These are phyloP conservation scores for Trichophaea hybrida DNA, from an alignment of 2,329 filamentous ascomycete genomes.

Conservation along the genomic window DNA sequence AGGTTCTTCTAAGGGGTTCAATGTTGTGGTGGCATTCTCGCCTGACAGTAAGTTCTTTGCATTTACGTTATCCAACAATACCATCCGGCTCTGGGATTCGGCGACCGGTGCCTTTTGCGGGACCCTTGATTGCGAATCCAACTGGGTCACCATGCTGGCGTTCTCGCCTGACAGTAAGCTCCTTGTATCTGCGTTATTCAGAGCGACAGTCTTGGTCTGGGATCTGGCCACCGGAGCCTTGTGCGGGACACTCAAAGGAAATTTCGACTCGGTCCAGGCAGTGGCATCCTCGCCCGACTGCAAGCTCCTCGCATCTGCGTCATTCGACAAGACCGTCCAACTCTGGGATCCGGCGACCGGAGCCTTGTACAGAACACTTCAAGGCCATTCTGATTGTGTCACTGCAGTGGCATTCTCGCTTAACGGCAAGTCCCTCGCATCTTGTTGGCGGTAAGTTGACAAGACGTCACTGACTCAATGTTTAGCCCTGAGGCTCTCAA, in stretches of 20 bases:
- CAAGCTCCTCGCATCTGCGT: conserved; percentile 65
- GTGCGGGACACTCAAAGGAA: conserved; percentile 85
- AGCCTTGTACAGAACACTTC: too few relatives aligned
- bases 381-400: conserved; percentile 35
- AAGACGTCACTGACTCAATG: too few relatives aligned
- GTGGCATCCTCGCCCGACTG: conserved; percentile 85
- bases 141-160: conserved; percentile 43
- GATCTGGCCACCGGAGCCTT: conserved; percentile 65
- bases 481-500: too few relatives aligned
- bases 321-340: conserved; percentile 81
- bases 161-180: conserved; percentile 77
- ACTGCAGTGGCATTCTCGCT: conserved; percentile 87
- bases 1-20: conserved; percentile 70
- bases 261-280: conserved; percentile 84
- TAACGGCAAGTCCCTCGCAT: conserved; percentile 53
- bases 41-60: conserved; percentile 86
- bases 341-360: conserved; percentile 80
- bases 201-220: conserved; percentile 49
- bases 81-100: conserved; percentile 74
- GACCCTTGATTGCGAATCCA: conserved; percentile 59
- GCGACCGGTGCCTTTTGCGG: conserved; percentile 71
- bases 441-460: too few relatives aligned
- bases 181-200: conserved; percentile 13
- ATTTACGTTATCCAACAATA: conserved; percentile 50
- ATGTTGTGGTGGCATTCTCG: conserved; percentile 87